Conservation (phyloP, 495 filamentous ascomycete species). For the Chaetomidium leptoderma region DNA sequence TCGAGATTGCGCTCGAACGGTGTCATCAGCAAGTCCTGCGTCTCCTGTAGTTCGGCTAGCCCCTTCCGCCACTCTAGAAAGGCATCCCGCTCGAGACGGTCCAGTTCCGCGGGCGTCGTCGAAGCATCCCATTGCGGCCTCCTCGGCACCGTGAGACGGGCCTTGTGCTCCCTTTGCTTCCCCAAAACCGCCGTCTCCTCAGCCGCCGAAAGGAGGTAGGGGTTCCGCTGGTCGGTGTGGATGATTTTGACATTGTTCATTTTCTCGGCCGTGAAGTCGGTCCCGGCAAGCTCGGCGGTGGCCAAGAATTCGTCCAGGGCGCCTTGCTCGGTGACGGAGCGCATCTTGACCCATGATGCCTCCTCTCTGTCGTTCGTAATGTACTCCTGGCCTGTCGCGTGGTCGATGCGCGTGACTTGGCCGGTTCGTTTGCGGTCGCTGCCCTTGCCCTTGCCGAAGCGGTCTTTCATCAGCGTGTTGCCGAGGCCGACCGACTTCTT, state of each 20-base stretch:
- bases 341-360: constrained; percentile 91
- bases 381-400: constrained; percentile 60
- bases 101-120: constrained; percentile 79
- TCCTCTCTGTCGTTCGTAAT: constrained; percentile 71
- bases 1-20: constrained; percentile 97
- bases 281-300: constrained; percentile 92
- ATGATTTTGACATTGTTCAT: constrained; percentile 99
- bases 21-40: constrained; percentile 91
- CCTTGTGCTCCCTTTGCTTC: constrained; percentile 77
- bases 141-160: constrained; percentile 79
- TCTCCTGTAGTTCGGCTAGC: constrained; percentile 87
- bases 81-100: constrained; percentile 70
- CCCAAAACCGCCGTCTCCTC: constrained; percentile 72
- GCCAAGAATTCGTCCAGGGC: constrained; percentile 73
- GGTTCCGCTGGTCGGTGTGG: constrained; percentile 89
- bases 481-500: constrained; percentile 93
- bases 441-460: constrained; percentile 84
- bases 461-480: constrained; percentile 78
- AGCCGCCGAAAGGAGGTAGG: constrained; percentile 82
- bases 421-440: constrained; percentile 58
- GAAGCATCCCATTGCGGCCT: constrained; percentile 80
- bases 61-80: constrained; percentile 87
- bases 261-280: constrained; percentile 98
- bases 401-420: constrained; percentile 57
- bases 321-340: constrained; percentile 94